Conservation (phyloP, 495 filamentous ascomycete species). For the Penicillium nucicola region DNA sequence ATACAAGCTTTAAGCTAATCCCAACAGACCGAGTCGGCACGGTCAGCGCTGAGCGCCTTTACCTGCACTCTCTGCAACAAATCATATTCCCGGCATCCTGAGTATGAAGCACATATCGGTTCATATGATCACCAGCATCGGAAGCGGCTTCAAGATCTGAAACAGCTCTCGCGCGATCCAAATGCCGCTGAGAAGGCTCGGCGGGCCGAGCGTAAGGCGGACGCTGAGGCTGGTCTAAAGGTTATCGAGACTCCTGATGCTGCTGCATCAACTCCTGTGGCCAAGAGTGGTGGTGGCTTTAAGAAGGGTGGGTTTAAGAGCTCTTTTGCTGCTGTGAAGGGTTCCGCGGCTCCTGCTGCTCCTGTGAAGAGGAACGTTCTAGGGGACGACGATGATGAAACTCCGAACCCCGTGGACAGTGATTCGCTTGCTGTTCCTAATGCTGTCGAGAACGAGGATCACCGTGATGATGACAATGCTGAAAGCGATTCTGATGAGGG, state of each 20-base stretch:
- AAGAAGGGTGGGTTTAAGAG: constrained; percentile 65
- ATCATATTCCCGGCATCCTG: constrained; percentile 58
- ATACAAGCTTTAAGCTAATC: neutral
- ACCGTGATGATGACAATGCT: constrained; percentile 23
- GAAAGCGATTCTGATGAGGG: constrained; percentile 48
- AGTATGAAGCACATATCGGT: constrained; percentile 60
- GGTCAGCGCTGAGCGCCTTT: constrained; percentile 84
- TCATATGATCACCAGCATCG: constrained; percentile 63
- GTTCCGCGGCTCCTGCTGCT: constrained; percentile 18
- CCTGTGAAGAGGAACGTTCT: constrained; percentile 43
- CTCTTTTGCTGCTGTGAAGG: constrained; percentile 52
- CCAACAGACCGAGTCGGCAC: constrained; percentile 73
- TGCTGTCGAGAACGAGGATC: neutral
- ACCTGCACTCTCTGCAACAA: constrained; percentile 67
- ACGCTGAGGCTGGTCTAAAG: constrained; percentile 48
- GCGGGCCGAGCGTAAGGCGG: constrained; percentile 67
- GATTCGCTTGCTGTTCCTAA: neutral
- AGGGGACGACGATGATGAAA: constrained; percentile 38
- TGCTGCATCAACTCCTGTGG: constrained; percentile 3
- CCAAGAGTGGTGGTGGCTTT: constrained; percentile 42
- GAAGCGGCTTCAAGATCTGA: constrained; percentile 62
- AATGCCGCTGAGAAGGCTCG: constrained; percentile 58
- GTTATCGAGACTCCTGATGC: constrained; percentile 31
- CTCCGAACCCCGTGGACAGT: constrained; percentile 3
- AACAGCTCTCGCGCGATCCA: constrained; percentile 57